A percentile compares a stretch with the other conserved stretches of the same genome.
These are phyloP conservation scores for Hansenula lynferdii DNA, from an alignment of 1,139 yeast species.

Conservation along the genomic window DNA sequence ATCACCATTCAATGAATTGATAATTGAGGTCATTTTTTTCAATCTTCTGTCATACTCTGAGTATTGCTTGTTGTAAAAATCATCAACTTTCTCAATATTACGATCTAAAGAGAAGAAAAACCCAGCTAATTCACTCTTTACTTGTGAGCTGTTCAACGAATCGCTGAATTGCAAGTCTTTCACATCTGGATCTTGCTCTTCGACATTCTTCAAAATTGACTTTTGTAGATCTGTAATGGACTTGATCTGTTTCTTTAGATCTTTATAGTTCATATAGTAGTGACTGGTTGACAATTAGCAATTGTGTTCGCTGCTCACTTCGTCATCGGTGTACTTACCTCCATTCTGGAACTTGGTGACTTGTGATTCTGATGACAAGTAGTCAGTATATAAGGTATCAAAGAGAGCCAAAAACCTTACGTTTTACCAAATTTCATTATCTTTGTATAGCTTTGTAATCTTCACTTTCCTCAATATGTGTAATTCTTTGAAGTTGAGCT, in stretches of 20 bases:
- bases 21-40: conserved; percentile 37
- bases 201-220: conserved; percentile 18
- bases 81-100: conserved; percentile 77
- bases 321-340: too few relatives aligned
- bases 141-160: conserved; percentile 31
- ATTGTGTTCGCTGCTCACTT: conserved; percentile 12
- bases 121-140: conserved; percentile 45
- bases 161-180: conserved; percentile 17
- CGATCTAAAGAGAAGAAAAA: conserved; percentile 80
- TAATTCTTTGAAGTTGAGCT: too few relatives aligned
- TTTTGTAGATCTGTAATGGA: conserved; percentile 32
- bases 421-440: conserved; percentile 94
- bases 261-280: conserved; percentile 81
- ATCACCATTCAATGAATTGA: conserved; percentile 23
- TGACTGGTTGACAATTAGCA: conserved; percentile 28
- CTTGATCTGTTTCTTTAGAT: conserved; percentile 76
- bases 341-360: conserved; percentile 97
- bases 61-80: conserved; percentile 68
- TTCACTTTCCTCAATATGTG: too few relatives aligned
- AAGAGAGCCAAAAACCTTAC: conserved; percentile 18
- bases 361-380: conserved; percentile 39
- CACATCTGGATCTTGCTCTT: conserved; percentile 10
- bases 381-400: conserved; percentile 1
- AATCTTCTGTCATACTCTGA: conserved; percentile 71
- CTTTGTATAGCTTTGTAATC: too few relatives aligned